Base-by-base conservation (phyloP, 176 grass and related monocot genomes). In the Alloteropsis semialata region DNA sequence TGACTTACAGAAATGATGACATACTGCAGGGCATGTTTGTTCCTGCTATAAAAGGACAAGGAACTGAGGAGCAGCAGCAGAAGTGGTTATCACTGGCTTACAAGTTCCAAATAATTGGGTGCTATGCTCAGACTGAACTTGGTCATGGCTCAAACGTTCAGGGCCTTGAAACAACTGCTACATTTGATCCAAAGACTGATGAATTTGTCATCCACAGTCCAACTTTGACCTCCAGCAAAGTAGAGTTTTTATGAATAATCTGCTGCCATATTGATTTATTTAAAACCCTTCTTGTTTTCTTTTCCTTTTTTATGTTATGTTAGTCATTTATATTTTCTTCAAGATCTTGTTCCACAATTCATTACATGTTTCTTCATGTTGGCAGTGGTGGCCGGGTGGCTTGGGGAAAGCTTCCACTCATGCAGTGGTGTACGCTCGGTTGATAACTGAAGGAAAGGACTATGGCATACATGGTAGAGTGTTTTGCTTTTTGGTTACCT, bases 71-170 rank as follows among this genome's bases (percentile, higher is more conserved):
- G 60, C 96, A 99, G 43, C 96, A 96, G 69, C 74, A 94, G 80
- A 99, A 99, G 86, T 99, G 96, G 96, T 70, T 99, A 38, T 80
- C 96, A 0, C 88, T 94, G 80, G 96, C 93, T 6, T 96, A 93
- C 86, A 96, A 72, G 82, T 88, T 99, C 82, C 89, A 96, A 74
- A 96, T 99, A 84, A 99, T 99, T 41, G 96, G 96, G 49, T 99
- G 96, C 79, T 99, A 99, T 88, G 96, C 96, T 71, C 96, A 99
- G 77, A 99, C 96, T 88, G 96, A 99, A 84, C 84, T 99, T 82
- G 96, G 96, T 37, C 96, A 99, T 49, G 96, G 96, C 22, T 99
- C 96, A 38, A 99, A 99, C 55, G 96, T 99, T 57, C 96, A 99
- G 83, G 96, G 96, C 70, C 96, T 99, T 46, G 96, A 99, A 91